A percentile compares a stretch with the other conserved stretches of the same genome.
phyloP scores from a whole-genome alignment of 371 early-diverging fungal species.

The Mucor mucedo region DNA sequence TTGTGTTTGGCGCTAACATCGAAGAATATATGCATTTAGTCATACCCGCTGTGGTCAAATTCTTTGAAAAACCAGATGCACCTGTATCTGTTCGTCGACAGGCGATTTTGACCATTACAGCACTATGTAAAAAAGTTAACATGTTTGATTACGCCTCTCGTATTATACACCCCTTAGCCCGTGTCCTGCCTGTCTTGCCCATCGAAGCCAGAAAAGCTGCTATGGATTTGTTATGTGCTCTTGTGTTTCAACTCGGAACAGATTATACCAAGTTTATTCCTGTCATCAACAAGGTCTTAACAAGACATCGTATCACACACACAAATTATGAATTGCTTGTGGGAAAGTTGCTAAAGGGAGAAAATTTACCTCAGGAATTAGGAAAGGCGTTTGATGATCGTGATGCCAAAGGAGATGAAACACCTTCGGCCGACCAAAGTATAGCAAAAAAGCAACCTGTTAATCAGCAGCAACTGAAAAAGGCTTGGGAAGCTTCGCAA shows the following conservation, averaged over 20 bases:
- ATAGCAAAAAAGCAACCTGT: conserved; percentile 78
- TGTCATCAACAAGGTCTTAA: conserved; percentile 78
- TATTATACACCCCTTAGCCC: conserved; percentile 89
- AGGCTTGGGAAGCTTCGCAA: conserved; percentile 93
- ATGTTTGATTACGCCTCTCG: conserved; percentile 91
- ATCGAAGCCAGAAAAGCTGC: conserved; percentile 70
- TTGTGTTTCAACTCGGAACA: conserved; percentile 86
- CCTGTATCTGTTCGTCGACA: conserved; percentile 70
- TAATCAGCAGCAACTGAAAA: conserved; percentile 87
- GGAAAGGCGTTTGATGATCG: conserved; percentile 56
- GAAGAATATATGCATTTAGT: conserved; percentile 95
- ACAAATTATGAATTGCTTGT: conserved; percentile 75
- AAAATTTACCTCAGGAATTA: conserved; percentile 75
- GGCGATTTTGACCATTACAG: conserved; percentile 82
- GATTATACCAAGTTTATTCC: conserved; percentile 93
- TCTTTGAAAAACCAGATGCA: conserved; percentile 79
- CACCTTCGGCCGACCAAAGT: conserved; percentile 59
- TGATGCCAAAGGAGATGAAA: conserved; percentile 52
- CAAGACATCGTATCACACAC: conserved; percentile 70
- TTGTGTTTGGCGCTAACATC: conserved; percentile 86
- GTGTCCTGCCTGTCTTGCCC: conserved; percentile 69
- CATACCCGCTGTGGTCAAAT: conserved; percentile 83
- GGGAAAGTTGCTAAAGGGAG: conserved; percentile 76
- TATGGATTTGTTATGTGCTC: conserved; percentile 84
- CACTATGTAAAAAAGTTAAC: conserved; percentile 80